These are phyloP conservation scores for Cladosporium sp. DNA, from an alignment of 2,329 filamentous ascomycete species.

Conservation along the genomic window DNA sequence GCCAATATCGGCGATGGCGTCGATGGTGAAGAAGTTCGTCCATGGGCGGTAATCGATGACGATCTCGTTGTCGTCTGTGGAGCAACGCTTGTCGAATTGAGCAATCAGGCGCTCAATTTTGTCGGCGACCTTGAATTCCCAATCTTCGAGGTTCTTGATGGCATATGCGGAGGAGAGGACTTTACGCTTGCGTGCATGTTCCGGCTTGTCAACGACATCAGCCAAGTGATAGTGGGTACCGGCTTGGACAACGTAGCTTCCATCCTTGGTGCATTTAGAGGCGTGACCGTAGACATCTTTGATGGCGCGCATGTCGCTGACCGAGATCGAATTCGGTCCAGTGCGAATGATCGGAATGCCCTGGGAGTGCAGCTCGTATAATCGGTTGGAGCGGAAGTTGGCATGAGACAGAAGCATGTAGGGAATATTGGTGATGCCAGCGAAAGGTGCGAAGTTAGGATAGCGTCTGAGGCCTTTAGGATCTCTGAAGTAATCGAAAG, in stretches of 20 bases:
- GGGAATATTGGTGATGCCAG: constrained; percentile 43
- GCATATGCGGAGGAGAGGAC: constrained; percentile 37
- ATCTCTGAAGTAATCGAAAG: constrained; percentile 39
- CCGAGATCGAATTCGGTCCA: constrained; percentile 45
- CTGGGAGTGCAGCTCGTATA: constrained; percentile 42
- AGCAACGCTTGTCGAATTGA: constrained; percentile 34
- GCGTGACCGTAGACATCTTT: constrained; percentile 39
- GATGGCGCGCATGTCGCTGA: constrained; percentile 36
- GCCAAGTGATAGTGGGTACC: constrained; percentile 34
- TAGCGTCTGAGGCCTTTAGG: constrained; percentile 47
- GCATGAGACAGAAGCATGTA: constrained; percentile 41
- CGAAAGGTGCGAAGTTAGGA: constrained; percentile 40
- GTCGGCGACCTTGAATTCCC: constrained; percentile 40
- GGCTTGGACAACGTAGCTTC: constrained; percentile 27
- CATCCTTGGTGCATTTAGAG: constrained; percentile 34
- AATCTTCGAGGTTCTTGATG: constrained; percentile 37
- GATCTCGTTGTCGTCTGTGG: constrained; percentile 23
- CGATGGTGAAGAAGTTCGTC: constrained; percentile 36
- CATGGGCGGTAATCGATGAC: constrained; percentile 35
- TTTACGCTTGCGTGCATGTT: constrained; percentile 38
- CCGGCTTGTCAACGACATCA: constrained; percentile 37
- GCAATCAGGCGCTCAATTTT: constrained; percentile 31
- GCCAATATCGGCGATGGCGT: constrained; percentile 38
- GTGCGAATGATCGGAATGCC: constrained; percentile 41
- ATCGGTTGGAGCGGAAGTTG: constrained; percentile 40